A percentile compares a stretch with the other conserved stretches of the same genome.
Conservation (phyloP, 495 filamentous ascomycete genomes). For the Pyrenula massariospora region DNA sequence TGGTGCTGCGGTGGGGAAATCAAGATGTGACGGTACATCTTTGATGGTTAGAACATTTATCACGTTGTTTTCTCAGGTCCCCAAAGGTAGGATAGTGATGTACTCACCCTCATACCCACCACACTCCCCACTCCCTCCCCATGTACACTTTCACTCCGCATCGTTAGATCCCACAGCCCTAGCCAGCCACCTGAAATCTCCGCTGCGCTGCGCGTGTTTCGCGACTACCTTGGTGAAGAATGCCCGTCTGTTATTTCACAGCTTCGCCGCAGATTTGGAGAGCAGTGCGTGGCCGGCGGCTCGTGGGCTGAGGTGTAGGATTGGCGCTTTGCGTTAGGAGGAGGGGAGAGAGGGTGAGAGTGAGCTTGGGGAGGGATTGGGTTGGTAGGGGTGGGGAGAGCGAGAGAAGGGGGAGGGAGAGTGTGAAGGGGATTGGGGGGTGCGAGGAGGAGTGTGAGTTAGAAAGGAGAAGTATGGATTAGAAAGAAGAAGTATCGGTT, state of each 20-base stretch:
- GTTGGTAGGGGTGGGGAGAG: slow-evolving; percentile 21
- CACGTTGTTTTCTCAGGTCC: too few relatives aligned
- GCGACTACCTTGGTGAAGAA: slow-evolving; percentile 27
- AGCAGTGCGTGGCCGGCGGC: slow-evolving; percentile 20
- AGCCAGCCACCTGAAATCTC: slow-evolving; percentile 28
- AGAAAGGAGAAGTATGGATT: too few relatives aligned
- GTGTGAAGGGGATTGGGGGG: slow-evolving; percentile 33
- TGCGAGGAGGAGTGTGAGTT: too few relatives aligned
- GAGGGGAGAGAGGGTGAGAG: slow-evolving; percentile 25
- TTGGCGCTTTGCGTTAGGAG: slow-evolving; percentile 25
- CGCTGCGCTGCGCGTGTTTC: slow-evolving; percentile 17
- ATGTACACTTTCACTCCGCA: slow-evolving; percentile 31
- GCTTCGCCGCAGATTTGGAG: slow-evolving; percentile 13
- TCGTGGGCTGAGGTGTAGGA: slow-evolving; percentile 39
- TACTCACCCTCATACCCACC: slow-evolving; percentile 38
- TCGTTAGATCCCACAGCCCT: slow-evolving; percentile 36
- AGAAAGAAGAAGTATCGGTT: too few relatives aligned
- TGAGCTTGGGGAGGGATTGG: slow-evolving; percentile 27
- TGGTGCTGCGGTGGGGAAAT: too few relatives aligned
- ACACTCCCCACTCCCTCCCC: slow-evolving; percentile 32
- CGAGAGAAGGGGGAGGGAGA: slow-evolving; percentile 24
- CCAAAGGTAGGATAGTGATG: too few relatives aligned
- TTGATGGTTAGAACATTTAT: too few relatives aligned
- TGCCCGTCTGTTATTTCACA: slow-evolving; percentile 28
- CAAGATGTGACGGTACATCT: too few relatives aligned